Conservation (phyloP, 345 rosid genomes). For the Citrus glauca region DNA sequence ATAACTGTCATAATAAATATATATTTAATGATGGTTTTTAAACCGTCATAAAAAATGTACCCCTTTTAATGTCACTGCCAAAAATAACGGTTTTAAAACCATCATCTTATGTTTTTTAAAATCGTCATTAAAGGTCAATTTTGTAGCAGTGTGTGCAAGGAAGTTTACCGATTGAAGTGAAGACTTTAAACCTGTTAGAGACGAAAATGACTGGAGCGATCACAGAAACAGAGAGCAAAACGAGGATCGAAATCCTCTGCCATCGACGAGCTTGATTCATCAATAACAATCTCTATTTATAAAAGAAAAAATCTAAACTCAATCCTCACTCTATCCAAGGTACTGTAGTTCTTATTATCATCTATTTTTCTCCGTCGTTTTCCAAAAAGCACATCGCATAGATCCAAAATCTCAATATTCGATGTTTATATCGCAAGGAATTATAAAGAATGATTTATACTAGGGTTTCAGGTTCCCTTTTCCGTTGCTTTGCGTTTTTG, state of each 20-base stretch:
- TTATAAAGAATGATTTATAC: constrained; percentile 4
- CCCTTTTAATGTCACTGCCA: too few species aligned
- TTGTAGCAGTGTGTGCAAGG: too few species aligned
- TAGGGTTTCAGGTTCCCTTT: constrained; percentile 32
- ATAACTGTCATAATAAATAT: too few species aligned
- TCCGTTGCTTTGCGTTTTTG: constrained; percentile 6
- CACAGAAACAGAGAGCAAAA: constrained; percentile 61
- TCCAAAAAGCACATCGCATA: constrained; percentile 32
- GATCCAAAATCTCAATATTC: constrained; percentile 24
- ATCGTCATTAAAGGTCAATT: too few species aligned
- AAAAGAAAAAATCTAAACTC: background rate
- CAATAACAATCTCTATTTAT: constrained; percentile 22
- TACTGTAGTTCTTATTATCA: background rate
- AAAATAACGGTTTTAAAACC: too few species aligned
- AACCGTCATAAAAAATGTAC: too few species aligned
- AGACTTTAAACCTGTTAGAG: constrained; percentile 45
- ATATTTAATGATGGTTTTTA: too few species aligned
- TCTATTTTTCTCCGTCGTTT: constrained; percentile 28
- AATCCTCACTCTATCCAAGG: constrained; percentile 20
- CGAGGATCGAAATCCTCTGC: constrained; percentile 87
- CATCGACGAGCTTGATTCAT: constrained; percentile 69
- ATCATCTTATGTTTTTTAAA: too few species aligned
- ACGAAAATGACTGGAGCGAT: constrained; percentile 69
- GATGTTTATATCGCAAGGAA: constrained; percentile 31
- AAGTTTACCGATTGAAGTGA: constrained; percentile 54